Evolutionary conservation across 768 basidiomycete species (phyloP), one percentile per base, ranked within the genome.

Genomic region (Amylocystis lapponica): DNA sequence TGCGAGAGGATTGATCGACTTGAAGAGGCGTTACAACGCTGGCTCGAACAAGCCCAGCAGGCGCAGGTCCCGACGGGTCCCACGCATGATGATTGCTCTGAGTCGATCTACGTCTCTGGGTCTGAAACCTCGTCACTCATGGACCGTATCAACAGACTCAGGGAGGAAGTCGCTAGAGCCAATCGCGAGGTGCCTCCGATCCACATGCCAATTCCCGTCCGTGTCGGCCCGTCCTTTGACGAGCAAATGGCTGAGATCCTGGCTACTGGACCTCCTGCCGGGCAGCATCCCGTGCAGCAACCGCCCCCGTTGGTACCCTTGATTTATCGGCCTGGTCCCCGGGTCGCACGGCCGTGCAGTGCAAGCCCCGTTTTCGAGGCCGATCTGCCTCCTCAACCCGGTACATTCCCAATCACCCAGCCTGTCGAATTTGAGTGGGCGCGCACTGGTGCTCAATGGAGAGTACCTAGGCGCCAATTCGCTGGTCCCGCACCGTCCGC

Each of bases 211-310:
- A 58, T 69, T 4, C 70, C 69, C 5, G 51, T 58, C 9, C 61
- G 55, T 17, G 46, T 68, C 22, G 75, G 74, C 7, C 74, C 67
- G 4, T 75, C 81, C 0, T 63, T 86, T 27, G 75, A 76, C 8
- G 72, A 82, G 38, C 74, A 78, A 41, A 59, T 86, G 4, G 74
- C 79, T 45, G 78, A 81, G 7, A 69, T 86, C 26, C 52, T 86
- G 21, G 70, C 73, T n/a, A 56, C 76, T 10, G 68, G 66, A 8
- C 64, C 69, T 13, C 61, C 64, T 17, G 59, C 67, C 1, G 60
- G 67, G 5, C 66, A 66, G 13, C 61, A 64, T 6, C 62, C 64
- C 12, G 66, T 74, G 13, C 66, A 72, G 36, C 63, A 60, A 2
- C 74, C 82, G 11, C 82, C 83, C 0, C 60, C 67, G 4, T 54